phyloP scores from a whole-genome alignment of 1,139 yeast species.

The Zhuliangozyma parablackwelliae region DNA sequence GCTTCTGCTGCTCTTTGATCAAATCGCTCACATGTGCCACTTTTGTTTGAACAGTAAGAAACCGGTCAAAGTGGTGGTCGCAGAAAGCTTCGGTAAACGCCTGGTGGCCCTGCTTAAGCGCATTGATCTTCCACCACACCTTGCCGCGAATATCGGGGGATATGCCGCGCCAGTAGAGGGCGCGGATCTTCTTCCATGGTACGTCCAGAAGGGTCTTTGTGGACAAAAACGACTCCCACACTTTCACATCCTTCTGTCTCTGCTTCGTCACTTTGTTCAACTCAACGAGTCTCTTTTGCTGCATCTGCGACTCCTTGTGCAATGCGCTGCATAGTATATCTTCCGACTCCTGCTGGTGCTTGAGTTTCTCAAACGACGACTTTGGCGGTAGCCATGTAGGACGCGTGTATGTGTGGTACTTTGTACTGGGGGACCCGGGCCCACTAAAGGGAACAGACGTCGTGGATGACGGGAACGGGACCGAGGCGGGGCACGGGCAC shows the following conservation, averaged over 20 bases:
- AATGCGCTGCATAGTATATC: conserved; percentile 46
- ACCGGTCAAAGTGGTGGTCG: conserved; percentile 15
- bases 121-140: conserved; percentile 46
- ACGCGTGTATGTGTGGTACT: conserved; percentile 48
- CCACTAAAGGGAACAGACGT: no score
- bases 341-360: conserved; percentile 56
- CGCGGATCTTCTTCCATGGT: conserved; percentile 4
- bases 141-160: conserved; percentile 43
- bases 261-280: conserved; percentile 23
- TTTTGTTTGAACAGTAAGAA: conserved; percentile 6
- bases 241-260: conserved; percentile 27
- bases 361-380: conserved; percentile 45
- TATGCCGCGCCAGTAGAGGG: conserved; percentile 64
- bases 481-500: no score
- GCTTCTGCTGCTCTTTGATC: neutral
- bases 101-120: conserved; percentile 32
- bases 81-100: conserved; percentile 15
- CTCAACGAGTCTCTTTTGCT: conserved; percentile 22
- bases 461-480: no score
- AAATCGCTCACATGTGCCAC: conserved; percentile 1
- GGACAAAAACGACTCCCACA: conserved; percentile 36
- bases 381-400: conserved; percentile 71
- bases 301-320: conserved; percentile 31
- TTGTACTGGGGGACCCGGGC: neutral
- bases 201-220: conserved; percentile 26